Percentiles rank a stretch among this genome's conserved stretches.
phyloP scores from a whole-genome alignment of 345 rosid genomes.

The Rhodamnia argentea region DNA sequence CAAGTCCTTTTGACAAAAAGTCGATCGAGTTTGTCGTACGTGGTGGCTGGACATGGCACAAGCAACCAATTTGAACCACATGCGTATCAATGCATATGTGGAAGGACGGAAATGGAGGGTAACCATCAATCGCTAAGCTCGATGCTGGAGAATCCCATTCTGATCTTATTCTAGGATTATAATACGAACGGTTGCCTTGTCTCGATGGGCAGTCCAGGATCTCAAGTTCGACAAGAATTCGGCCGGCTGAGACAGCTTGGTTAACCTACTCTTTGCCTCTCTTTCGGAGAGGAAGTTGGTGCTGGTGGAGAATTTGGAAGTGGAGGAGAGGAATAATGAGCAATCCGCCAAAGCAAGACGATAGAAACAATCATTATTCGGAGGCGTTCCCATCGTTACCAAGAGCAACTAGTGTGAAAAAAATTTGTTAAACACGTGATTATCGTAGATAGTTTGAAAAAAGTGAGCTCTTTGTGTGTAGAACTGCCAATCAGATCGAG shows the following conservation, averaged over 20 bases:
- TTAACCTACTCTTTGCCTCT: slow-evolving; percentile 34
- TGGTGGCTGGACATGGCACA: slow-evolving; percentile 19
- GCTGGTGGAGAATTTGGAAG: not conserved
- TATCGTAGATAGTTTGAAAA: not conserved
- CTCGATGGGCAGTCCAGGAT: slow-evolving; percentile 10
- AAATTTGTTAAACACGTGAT: not conserved
- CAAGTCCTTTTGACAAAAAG: not conserved
- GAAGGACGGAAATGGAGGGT: not conserved
- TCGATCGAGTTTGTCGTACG: slow-evolving; percentile 42
- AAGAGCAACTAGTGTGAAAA: not conserved
- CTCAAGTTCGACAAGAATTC: slow-evolving; percentile 37
- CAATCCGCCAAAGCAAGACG: slow-evolving; percentile 17
- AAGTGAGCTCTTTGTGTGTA: not conserved
- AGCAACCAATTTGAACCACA: not conserved
- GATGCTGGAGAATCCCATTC: not conserved
- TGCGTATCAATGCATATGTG: not conserved
- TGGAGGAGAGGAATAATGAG: slow-evolving; percentile 1
- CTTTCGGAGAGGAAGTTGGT: not conserved
- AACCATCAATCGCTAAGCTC: slow-evolving; percentile 9
- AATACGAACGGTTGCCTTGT: slow-evolving; percentile 11
- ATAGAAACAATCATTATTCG: not conserved
- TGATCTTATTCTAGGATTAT: not conserved
- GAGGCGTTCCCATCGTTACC: not conserved
- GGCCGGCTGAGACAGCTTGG: slow-evolving; percentile 61
- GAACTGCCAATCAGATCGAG: not conserved